Conservation (phyloP, 352 stramenopile genomes). For the Phytophthora multivora region DNA sequence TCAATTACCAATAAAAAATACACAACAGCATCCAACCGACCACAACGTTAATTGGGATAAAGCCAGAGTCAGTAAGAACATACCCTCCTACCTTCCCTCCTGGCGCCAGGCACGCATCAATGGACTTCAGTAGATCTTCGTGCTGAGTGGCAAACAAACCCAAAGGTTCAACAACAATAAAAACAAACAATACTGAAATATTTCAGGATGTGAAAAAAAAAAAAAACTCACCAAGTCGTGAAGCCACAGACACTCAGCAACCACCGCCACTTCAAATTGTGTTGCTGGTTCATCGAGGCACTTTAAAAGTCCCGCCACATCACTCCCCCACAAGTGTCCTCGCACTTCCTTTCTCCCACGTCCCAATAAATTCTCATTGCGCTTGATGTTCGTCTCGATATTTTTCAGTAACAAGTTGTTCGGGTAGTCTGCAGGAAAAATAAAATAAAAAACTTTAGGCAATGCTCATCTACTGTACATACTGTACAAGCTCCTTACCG, state of each 20-base stretch:
- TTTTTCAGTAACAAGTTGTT: constrained; percentile 51
- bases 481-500: too few relatives aligned
- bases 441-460: too few relatives aligned
- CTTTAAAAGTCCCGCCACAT: constrained; percentile 21
- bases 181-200: too few relatives aligned
- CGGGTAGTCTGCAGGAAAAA: constrained; percentile 45
- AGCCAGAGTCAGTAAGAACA: background rate
- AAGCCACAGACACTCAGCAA: constrained; percentile 60
- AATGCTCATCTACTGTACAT: too few relatives aligned
- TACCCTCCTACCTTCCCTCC: constrained; percentile 32
- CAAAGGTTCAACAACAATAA: too few relatives aligned
- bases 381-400: constrained; percentile 45
- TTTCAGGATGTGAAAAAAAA: too few relatives aligned
- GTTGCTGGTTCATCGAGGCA: constrained; percentile 14
- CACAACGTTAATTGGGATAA: constrained; percentile 18
- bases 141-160: constrained; percentile 25
- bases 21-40: background rate
- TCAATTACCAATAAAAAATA: background rate
- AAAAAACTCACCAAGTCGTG: constrained; percentile 43
- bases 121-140: constrained; percentile 48
- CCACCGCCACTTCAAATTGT: constrained; percentile 48
- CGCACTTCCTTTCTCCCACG: constrained; percentile 34
- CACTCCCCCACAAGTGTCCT: constrained; percentile 50
- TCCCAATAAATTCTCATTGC: constrained; percentile 40
- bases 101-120: constrained; percentile 37